Base-by-base conservation (phyloP, 345 rosid species). In the Clausena lansium region DNA sequence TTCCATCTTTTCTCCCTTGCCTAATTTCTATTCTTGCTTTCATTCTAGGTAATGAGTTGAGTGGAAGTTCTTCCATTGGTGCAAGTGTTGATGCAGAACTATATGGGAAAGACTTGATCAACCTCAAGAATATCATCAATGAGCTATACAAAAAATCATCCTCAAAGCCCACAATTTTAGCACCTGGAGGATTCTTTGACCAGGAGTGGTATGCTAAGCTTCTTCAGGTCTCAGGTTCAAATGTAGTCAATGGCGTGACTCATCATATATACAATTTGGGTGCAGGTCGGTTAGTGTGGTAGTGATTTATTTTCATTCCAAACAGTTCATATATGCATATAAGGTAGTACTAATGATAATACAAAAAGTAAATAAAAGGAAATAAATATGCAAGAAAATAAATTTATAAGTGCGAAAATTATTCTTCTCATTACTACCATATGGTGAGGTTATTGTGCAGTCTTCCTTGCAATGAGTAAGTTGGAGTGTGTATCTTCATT, bases 231-330 rank as follows among this genome's bases (percentile, higher is more conserved):
- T 89, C 99, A 22, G 99, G 99, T 73, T 79, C 89, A 0, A 82
- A 86, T 39, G 86, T 85, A 50, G 75, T 96, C 47, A 83, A 94
- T 71, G 80, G 59, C 1, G 74, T 96, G 88, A 90, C 97, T 77
- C 98, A 94, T 85, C 99, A 96, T 81, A 90, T 96, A 77, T 96
- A 96, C 91, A 96, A 96, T 85, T 88, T 96, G 55, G 99, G 99
- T 79, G 70, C 89, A 88, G 99, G 99, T 94, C 9, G 20, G 85
- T 57, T 63, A 24, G 32, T 58, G 0, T 36, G 33, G 36, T 25
- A 6, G 69, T 74, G 33, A 68, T 32, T 7, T 25, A 27, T 22
- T 60, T 45, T 59, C 25, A 57, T 63, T 63, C 71, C 67, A 4
- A 30, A 45, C 4, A 19, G 27, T 30, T 76, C 47, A 38, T 72